Evolutionary conservation across 768 basidiomycete genomes (phyloP), one percentile per base, ranked within the genome.

Genomic region (Piloderma croceum): DNA sequence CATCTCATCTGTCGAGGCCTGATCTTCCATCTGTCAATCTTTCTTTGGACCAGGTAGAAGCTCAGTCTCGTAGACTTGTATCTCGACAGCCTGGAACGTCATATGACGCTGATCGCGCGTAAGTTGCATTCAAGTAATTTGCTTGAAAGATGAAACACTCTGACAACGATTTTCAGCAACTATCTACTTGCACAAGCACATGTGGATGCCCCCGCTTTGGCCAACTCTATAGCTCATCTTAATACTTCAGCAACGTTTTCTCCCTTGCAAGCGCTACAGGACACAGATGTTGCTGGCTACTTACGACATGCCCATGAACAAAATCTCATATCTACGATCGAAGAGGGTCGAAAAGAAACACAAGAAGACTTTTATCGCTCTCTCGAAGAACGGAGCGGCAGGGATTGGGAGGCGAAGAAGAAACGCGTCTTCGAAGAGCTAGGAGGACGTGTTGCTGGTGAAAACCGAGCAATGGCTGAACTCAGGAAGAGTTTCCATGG

Each of bases 301-400:
- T 78, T 94, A 18, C 84, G 89, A n/a, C 87, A 91, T 61, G 87
- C 89, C 1, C 90, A 94, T 53, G 92, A 97, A 56, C 91, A 93
- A 59, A 90, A 88, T 47, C 79, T 97, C 41, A 90, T 94, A 43
- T 88, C 88, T 2, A 90, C 92, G 1, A 92, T 97, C 41, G 91
- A 94, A 54, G 89, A 94, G 56, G 85, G 83, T 2, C 68, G 91
- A 31, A 78, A 81, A 47, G 81, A 88, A 50, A 93, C 91, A 0
- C 85, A 90, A 53, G 75, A 83, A 45, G 79, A 84, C 49, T 93
- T 93, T 51, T 91, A 92, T 56, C 74, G 78, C 20, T 76, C 83
- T 23, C 63, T 93, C 23, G 83, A 90, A 54, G 78, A 83, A 31
- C 72, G 83, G 19, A 79, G 79, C 45, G 73, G 78, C 45, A 73